Conservation (phyloP, 768 basidiomycete species). For the Russula abietina region DNA sequence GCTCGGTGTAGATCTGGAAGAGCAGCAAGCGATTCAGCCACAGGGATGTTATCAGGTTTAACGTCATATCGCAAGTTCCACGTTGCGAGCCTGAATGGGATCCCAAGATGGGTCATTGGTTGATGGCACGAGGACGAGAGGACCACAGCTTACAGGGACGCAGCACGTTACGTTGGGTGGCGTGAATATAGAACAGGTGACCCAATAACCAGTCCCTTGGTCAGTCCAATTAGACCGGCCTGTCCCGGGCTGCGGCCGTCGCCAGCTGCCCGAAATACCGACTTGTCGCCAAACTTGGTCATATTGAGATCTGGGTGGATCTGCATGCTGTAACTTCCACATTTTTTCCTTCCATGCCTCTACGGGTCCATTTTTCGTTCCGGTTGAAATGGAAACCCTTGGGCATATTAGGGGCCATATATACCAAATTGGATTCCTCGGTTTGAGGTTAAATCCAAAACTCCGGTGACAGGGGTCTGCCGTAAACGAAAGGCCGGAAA, state of each 20-base stretch:
- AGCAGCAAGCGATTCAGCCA: slow-evolving; percentile 40
- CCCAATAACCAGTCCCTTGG: slow-evolving; percentile 3
- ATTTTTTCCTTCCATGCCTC: background rate
- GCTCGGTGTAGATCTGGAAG: slow-evolving; percentile 41
- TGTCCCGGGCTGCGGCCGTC: slow-evolving; percentile 9
- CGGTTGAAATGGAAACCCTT: background rate
- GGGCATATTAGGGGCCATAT: background rate
- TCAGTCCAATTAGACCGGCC: background rate
- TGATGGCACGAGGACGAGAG: background rate
- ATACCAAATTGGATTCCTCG: background rate
- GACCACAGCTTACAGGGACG: background rate
- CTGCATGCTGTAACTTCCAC: background rate
- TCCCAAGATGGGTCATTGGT: background rate
- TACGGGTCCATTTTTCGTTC: background rate
- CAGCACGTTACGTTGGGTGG: slow-evolving; percentile 2
- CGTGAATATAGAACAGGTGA: slow-evolving; percentile 9
- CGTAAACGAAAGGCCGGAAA: background rate
- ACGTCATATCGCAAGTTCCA: slow-evolving; percentile 54
- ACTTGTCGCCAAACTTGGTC: background rate
- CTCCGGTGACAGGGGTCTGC: background rate
- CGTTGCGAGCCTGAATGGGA: slow-evolving; percentile 32
- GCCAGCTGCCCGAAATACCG: background rate
- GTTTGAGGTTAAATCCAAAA: background rate
- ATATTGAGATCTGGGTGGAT: slow-evolving; percentile 13
- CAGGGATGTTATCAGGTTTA: slow-evolving; percentile 44